These are phyloP conservation scores for Mrakiaceae sp. DNA, from an alignment of 1,284 basidiomycete species.

Conservation along the genomic window DNA sequence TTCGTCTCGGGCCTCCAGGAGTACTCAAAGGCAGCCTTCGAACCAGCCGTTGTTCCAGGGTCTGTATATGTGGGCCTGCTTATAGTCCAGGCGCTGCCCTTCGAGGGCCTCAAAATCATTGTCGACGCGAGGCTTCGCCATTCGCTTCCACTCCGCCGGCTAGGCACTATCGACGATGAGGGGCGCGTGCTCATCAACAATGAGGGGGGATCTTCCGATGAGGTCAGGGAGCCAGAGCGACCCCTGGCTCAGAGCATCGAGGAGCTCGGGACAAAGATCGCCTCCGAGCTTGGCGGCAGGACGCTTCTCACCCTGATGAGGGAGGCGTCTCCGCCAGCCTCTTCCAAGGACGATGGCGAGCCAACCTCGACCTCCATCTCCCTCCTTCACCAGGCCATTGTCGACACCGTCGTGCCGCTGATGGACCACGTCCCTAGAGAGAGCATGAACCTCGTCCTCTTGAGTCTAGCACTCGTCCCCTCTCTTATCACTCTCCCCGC, in stretches of 20 bases:
- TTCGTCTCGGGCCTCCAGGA: constrained; percentile 33
- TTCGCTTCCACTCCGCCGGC: constrained; percentile 34
- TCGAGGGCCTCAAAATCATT: constrained; percentile 36
- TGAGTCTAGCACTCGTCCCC: constrained; percentile 17
- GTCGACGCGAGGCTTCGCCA: constrained; percentile 32
- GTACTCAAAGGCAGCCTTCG: constrained; percentile 31
- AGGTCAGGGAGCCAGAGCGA: constrained; percentile 16
- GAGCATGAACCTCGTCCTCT: constrained; percentile 26
- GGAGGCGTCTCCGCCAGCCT: constrained; percentile 18
- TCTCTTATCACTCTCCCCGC: constrained; percentile 20
- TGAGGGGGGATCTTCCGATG: not conserved
- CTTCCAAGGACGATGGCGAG: constrained; percentile 18
- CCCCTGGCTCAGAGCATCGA: constrained; percentile 28
- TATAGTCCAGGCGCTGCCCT: constrained; percentile 37
- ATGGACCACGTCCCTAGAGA: constrained; percentile 18
- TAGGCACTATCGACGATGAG: constrained; percentile 25
- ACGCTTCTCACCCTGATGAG: constrained; percentile 30
- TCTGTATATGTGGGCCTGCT: constrained; percentile 35
- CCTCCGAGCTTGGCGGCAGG: constrained; percentile 32
- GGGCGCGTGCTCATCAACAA: constrained; percentile 14
- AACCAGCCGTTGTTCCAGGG: constrained; percentile 29
- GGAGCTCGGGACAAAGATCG: constrained; percentile 32
- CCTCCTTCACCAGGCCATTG: constrained; percentile 31
- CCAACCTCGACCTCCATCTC: constrained; percentile 25
- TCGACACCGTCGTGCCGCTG: constrained; percentile 21